Evolutionary conservation across 2,329 filamentous ascomycete genomes (phyloP).

Genomic region (Penicillium brasilianum): DNA sequence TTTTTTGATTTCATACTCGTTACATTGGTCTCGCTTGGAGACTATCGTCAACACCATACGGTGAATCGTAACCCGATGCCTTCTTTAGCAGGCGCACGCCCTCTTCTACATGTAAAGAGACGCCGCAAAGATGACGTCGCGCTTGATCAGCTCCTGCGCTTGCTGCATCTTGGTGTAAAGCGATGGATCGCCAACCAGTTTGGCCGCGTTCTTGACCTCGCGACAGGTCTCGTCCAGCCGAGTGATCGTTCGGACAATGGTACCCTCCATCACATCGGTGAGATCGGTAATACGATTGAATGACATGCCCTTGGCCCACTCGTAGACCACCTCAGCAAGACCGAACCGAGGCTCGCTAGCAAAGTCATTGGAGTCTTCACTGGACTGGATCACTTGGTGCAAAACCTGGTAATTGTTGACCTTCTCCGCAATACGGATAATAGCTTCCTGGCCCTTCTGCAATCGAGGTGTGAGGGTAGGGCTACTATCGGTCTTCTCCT

Average conservation of each 20-base stretch:
- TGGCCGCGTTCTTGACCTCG: slow-evolving; percentile 95
- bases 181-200: slow-evolving; percentile 91
- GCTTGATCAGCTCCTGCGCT: slow-evolving; percentile 96
- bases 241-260: slow-evolving; percentile 94
- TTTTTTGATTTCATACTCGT: background rate
- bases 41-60: background rate
- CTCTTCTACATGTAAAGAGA: slow-evolving; percentile 77
- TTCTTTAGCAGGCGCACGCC: background rate
- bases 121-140: slow-evolving; percentile 90
- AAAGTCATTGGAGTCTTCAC: slow-evolving; percentile 92
- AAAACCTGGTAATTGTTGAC: slow-evolving; percentile 88
- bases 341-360: slow-evolving; percentile 86
- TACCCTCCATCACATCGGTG: slow-evolving; percentile 95
- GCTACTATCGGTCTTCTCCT: slow-evolving; percentile 86
- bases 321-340: slow-evolving; percentile 95
- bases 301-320: slow-evolving; percentile 97
- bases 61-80: background rate
- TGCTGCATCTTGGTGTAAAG: slow-evolving; percentile 96
- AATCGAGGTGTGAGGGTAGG: slow-evolving; percentile 82
- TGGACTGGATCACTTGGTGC: slow-evolving; percentile 88
- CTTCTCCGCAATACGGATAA: slow-evolving; percentile 88
- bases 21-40: background rate
- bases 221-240: slow-evolving; percentile 93
- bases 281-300: slow-evolving; percentile 97
- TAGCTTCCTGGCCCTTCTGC: slow-evolving; percentile 80